A percentile compares a stretch with the other conserved stretches of the same genome.
Conservation (phyloP, 768 basidiomycete genomes). For the Pluteus cervinus region DNA sequence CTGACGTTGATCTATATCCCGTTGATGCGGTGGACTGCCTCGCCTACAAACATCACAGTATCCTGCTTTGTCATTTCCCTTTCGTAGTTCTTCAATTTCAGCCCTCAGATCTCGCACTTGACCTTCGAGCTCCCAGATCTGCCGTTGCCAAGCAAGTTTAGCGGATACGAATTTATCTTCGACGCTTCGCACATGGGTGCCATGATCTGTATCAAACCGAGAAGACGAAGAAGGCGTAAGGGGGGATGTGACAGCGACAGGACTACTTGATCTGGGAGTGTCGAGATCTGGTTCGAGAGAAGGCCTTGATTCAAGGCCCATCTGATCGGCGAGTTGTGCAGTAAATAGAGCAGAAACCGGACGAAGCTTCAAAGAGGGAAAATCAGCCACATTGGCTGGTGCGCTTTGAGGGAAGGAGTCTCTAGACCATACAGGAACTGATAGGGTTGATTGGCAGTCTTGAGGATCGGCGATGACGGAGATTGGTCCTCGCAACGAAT, state of each 20-base stretch:
- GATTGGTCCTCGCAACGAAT: conserved; percentile 1
- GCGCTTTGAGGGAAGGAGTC: conserved; percentile 48
- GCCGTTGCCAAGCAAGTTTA: conserved; percentile 63
- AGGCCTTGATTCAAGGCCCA: conserved; percentile 29
- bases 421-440: conserved; percentile 24
- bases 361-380: conserved; percentile 62
- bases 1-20: background rate
- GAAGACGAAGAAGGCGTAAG: conserved; percentile 33
- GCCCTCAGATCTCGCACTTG: conserved; percentile 67
- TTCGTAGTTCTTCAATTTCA: conserved; percentile 56
- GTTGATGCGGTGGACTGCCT: conserved; percentile 19
- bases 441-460: background rate
- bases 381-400: conserved; percentile 56
- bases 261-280: conserved; percentile 46
- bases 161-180: conserved; percentile 56
- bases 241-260: conserved; percentile 38
- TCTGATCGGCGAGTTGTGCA: conserved; percentile 53
- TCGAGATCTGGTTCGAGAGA: conserved; percentile 37
- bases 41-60: conserved; percentile 63
- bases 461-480: background rate
- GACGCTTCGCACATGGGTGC: conserved; percentile 38
- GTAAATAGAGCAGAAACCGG: conserved; percentile 77
- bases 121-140: conserved; percentile 70
- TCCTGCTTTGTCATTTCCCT: conserved; percentile 21
- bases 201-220: conserved; percentile 14